These are phyloP conservation scores for Hippophae tibetana DNA, from an alignment of 306 rosid genomes.

Conservation along the genomic window DNA sequence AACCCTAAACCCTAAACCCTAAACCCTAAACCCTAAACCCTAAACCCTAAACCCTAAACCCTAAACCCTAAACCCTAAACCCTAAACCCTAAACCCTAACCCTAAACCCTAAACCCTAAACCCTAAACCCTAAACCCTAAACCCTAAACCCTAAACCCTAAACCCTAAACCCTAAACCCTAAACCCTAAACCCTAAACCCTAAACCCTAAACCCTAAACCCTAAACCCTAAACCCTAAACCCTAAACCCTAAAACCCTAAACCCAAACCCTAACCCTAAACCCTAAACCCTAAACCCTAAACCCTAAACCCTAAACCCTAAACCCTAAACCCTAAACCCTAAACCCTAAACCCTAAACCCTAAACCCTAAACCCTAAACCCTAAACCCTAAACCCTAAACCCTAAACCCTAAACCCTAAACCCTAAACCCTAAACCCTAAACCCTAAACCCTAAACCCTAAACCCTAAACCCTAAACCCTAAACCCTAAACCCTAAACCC, in stretches of 20 bases:
- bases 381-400: conserved; percentile 7
- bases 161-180: conserved; percentile 9
- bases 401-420: conserved; percentile 11
- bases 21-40: conserved; percentile 3
- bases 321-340: conserved; percentile 7
- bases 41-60: conserved; percentile 5
- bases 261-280: conserved; percentile 9
- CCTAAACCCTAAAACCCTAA: conserved; percentile 8
- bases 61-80: neutral
- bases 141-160: conserved; percentile 7
- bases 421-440: conserved; percentile 13
- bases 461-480: conserved; percentile 5
- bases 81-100: conserved; percentile 1
- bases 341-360: conserved; percentile 10
- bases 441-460: conserved; percentile 2
- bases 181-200: conserved; percentile 12
- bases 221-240: conserved; percentile 11
- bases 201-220: conserved; percentile 6
- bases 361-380: conserved; percentile 9
- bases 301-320: conserved; percentile 13
- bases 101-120: conserved; percentile 4
- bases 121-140: conserved; percentile 10
- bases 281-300: conserved; percentile 13
- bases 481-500: conserved; percentile 7
- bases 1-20: conserved; percentile 7